Conservation (phyloP, 225 moss, liverwort and hornwort species). For the Sphagnum contortum region DNA sequence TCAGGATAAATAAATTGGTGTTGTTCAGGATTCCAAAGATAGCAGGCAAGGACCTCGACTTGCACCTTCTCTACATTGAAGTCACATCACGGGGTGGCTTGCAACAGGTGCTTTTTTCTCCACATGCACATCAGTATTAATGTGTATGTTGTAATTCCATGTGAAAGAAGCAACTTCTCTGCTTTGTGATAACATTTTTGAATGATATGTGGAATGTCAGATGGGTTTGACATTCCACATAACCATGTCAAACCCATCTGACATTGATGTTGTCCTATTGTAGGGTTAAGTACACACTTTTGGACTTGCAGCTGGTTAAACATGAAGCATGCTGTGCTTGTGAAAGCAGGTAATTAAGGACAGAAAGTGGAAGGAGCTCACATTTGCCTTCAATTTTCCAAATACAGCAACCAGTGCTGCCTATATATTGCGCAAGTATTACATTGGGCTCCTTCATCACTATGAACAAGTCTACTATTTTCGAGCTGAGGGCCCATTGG, state of each 20-base stretch:
- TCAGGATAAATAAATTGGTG: neutral
- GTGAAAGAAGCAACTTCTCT: neutral
- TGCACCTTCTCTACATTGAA: constrained; percentile 78
- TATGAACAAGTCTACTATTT: constrained; percentile 82
- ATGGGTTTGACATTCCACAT: no score
- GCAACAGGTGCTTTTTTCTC: constrained; percentile 47
- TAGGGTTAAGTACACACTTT: no score
- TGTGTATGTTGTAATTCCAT: no score
- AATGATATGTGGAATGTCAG: no score
- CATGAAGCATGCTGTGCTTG: neutral
- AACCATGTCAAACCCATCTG: no score
- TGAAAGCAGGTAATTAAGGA: constrained; percentile 65
- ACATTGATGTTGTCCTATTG: no score
- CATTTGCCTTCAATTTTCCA: constrained; percentile 59
- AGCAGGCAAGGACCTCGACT: constrained; percentile 77
- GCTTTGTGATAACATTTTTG: neutral
- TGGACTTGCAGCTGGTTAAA: neutral
- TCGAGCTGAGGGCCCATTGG: constrained; percentile 53
- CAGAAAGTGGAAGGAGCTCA: constrained; percentile 87
- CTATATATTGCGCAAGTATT: constrained; percentile 78
- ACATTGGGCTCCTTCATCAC: constrained; percentile 64
- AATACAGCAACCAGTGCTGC: constrained; percentile 71
- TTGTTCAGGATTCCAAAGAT: constrained; percentile 77
- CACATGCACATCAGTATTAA: no score
- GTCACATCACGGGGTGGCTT: constrained; percentile 87